A percentile compares a stretch with the other conserved stretches of the same genome.
Conservation (phyloP, 2,329 filamentous ascomycete species). For the Sporothrix globosa region DNA sequence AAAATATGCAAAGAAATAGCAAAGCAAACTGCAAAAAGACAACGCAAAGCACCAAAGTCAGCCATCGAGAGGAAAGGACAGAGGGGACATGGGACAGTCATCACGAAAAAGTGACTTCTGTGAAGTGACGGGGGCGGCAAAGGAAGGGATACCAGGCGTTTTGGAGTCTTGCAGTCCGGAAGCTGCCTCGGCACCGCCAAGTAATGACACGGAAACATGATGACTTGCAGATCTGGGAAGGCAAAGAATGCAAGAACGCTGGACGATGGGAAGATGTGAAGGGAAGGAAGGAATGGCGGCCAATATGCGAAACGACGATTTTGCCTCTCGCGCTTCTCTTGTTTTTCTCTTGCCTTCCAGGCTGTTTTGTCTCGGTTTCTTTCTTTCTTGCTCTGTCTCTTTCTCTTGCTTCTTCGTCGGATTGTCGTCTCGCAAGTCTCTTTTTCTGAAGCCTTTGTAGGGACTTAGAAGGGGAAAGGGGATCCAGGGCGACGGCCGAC, state of each 20-base stretch:
- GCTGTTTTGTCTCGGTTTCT: background rate
- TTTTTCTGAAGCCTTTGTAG: slow-evolving; percentile 3
- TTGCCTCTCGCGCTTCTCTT: background rate
- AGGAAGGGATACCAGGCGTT: background rate
- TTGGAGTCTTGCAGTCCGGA: background rate
- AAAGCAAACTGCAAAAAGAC: background rate
- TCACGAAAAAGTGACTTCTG: background rate
- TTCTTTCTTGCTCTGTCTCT: background rate
- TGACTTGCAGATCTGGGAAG: too few species aligned
- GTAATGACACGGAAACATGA: background rate
- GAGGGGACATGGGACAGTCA: background rate
- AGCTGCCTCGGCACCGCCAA: background rate
- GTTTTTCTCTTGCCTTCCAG: background rate
- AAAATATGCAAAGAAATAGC: background rate
- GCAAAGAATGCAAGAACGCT: background rate
- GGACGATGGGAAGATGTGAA: background rate
- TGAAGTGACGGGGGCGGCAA: background rate
- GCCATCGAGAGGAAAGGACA: background rate
- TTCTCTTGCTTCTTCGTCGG: background rate
- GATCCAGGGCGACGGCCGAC: background rate
- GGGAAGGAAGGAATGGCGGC: background rate
- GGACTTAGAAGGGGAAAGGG: background rate
- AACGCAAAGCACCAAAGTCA: background rate
- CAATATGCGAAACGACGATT: background rate
- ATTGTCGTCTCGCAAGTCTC: background rate